These are phyloP conservation scores for Aspergillus aculeatinus DNA, from an alignment of 2,329 filamentous ascomycete genomes.

Conservation along the genomic window DNA sequence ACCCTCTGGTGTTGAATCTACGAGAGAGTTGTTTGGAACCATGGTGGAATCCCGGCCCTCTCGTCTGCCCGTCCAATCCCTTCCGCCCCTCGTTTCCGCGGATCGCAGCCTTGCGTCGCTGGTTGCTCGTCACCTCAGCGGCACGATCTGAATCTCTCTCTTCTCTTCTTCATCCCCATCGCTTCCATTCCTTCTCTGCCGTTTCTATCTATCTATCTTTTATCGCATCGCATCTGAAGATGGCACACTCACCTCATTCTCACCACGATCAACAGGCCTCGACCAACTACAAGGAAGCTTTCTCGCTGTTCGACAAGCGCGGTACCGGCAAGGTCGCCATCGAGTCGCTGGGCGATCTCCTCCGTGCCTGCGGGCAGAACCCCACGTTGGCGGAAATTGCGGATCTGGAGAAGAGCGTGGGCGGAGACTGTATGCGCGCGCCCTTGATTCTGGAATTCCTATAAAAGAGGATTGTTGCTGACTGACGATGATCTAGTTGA, in stretches of 20 bases:
- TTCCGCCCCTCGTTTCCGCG: slow-evolving; percentile 14
- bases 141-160: neutral
- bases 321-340: slow-evolving; percentile 88
- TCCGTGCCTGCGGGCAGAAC: slow-evolving; percentile 97
- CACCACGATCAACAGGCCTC: slow-evolving; percentile 55
- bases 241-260: slow-evolving; percentile 23
- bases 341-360: slow-evolving; percentile 85
- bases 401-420: slow-evolving; percentile 87
- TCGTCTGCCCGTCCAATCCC: slow-evolving; percentile 11
- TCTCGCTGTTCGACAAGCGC: slow-evolving; percentile 99
- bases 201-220: slow-evolving; percentile 7
- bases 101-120: slow-evolving; percentile 8
- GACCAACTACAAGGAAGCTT: slow-evolving; percentile 99
- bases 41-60: slow-evolving; percentile 5
- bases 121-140: slow-evolving; percentile 1
- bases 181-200: slow-evolving; percentile 12
- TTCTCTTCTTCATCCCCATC: slow-evolving; percentile 1
- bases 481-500: slow-evolving; percentile 64
- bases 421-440: slow-evolving; percentile 79
- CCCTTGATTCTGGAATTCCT: neutral
- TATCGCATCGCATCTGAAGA: slow-evolving; percentile 2
- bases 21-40: neutral
- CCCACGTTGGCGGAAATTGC: slow-evolving; percentile 89
- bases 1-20: neutral
- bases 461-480: neutral